Evolutionary conservation across 305 asterid genomes (phyloP).

Genomic region (Salvia sclarea): DNA sequence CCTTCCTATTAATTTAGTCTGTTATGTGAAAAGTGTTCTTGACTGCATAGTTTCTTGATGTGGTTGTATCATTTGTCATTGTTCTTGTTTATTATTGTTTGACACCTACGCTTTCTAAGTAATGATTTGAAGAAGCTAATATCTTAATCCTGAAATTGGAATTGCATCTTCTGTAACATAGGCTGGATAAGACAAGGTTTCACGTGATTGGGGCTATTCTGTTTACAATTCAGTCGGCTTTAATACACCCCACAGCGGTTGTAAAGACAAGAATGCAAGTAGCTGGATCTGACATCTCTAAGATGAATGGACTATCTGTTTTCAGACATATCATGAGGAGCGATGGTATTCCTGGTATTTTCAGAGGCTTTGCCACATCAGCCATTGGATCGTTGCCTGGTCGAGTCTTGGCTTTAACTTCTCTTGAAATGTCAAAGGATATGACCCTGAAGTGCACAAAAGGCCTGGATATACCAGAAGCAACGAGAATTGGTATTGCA

Average conservation of each 20-base stretch:
- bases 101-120: background rate
- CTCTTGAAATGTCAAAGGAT: slow-evolving; percentile 85
- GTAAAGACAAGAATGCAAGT: slow-evolving; percentile 97
- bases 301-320: slow-evolving; percentile 57
- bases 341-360: slow-evolving; percentile 71
- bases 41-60: background rate
- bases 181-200: slow-evolving; percentile 87
- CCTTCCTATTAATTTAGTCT: background rate
- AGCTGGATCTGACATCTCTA: slow-evolving; percentile 59
- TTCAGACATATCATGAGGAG: slow-evolving; percentile 55
- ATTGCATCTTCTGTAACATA: slow-evolving; percentile 34
- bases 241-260: slow-evolving; percentile 87
- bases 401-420: slow-evolving; percentile 81
- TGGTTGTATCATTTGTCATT: background rate
- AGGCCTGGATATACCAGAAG: slow-evolving; percentile 64
- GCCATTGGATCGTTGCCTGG: slow-evolving; percentile 94
- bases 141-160: slow-evolving; percentile 6
- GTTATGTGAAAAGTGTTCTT: slow-evolving; percentile 2
- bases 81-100: background rate
- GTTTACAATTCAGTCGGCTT: slow-evolving; percentile 76
- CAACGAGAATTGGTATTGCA: slow-evolving; percentile 73
- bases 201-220: slow-evolving; percentile 85
- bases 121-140: background rate
- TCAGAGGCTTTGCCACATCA: slow-evolving; percentile 88
- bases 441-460: slow-evolving; percentile 61